These are phyloP conservation scores for Pseudofabraea citricarpa DNA, from an alignment of 2,329 filamentous ascomycete genomes.

Conservation along the genomic window DNA sequence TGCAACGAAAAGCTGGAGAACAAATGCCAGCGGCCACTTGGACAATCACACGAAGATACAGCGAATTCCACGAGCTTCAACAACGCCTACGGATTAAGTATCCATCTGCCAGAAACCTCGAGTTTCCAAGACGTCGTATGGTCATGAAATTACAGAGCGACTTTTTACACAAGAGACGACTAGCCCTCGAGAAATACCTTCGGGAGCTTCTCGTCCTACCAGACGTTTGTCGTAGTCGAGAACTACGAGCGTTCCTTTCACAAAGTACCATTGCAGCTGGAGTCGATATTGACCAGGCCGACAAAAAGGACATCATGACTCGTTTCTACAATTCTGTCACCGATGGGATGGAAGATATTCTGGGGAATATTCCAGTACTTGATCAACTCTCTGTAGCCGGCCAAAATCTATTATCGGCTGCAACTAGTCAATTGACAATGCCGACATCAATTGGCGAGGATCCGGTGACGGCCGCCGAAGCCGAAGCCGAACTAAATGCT, in stretches of 20 bases:
- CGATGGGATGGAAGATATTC: constrained; percentile 96
- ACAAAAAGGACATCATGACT: constrained; percentile 83
- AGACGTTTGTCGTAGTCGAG: constrained; percentile 89
- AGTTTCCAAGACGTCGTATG: constrained; percentile 87
- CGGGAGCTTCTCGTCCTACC: constrained; percentile 77
- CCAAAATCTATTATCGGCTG: constrained; percentile 82
- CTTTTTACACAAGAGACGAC: constrained; percentile 83
- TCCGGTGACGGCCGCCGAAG: constrained; percentile 59
- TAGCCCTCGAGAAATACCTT: constrained; percentile 81
- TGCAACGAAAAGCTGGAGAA: constrained; percentile 83
- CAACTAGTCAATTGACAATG: constrained; percentile 57
- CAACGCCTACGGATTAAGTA: constrained; percentile 82
- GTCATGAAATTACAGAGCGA: constrained; percentile 97
- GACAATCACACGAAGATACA: constrained; percentile 89
- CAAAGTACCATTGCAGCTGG: constrained; percentile 72
- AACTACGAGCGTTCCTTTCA: constrained; percentile 87
- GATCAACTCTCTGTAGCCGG: constrained; percentile 91
- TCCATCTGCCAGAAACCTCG: constrained; percentile 79
- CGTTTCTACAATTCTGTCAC: constrained; percentile 95
- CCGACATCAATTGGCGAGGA: constrained; percentile 49
- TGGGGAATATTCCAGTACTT: constrained; percentile 91
- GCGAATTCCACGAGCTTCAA: constrained; percentile 94
- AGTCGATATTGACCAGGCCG: constrained; percentile 52
- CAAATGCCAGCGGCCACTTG: constrained; percentile 96
- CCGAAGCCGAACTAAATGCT: constrained; percentile 87